phyloP scores from a whole-genome alignment of 495 filamentous ascomycete genomes.

The Aspergillus incahuasiensis region DNA sequence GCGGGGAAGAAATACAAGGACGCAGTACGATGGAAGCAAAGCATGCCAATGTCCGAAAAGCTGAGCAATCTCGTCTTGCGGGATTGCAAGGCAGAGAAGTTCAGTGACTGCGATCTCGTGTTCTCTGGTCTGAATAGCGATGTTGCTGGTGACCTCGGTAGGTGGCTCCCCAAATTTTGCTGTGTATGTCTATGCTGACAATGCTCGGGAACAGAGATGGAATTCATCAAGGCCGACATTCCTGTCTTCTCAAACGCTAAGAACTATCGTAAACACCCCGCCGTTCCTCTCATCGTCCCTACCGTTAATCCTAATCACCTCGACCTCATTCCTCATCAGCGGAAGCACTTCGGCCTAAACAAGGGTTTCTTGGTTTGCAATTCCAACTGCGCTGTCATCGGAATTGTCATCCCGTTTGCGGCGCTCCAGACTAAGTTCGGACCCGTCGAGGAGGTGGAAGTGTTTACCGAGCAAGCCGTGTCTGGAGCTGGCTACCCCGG shows the following conservation, averaged over 20 bases:
- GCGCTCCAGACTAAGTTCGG: constrained; percentile 75
- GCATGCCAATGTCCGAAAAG: constrained; percentile 60
- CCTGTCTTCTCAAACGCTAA: constrained; percentile 87
- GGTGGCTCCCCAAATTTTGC: constrained; percentile 9
- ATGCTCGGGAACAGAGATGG: constrained; percentile 55
- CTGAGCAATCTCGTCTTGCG: constrained; percentile 67
- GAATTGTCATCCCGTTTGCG: constrained; percentile 83
- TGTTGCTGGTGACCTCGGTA: constrained; percentile 75
- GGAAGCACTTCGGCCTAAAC: constrained; percentile 56
- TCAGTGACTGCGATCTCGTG: constrained; percentile 80
- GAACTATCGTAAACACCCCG: constrained; percentile 78
- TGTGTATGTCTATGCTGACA: neutral
- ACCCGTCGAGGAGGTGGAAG: constrained; percentile 65
- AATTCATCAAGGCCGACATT: constrained; percentile 72
- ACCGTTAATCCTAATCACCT: constrained; percentile 80
- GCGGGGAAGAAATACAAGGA: constrained; percentile 80
- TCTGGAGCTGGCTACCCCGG: constrained; percentile 87
- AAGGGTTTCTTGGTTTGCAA: constrained; percentile 86
- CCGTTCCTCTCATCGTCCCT: constrained; percentile 80
- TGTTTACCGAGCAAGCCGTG: constrained; percentile 85
- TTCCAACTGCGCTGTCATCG: constrained; percentile 88
- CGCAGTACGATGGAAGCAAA: constrained; percentile 82
- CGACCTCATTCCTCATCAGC: constrained; percentile 71
- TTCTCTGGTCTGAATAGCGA: constrained; percentile 85
- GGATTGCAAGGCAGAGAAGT: constrained; percentile 69